Percentiles rank a stretch among this genome's conserved stretches.
Conservation (phyloP, 2,329 filamentous ascomycete genomes). For the Drechslerella coelobrocha region DNA sequence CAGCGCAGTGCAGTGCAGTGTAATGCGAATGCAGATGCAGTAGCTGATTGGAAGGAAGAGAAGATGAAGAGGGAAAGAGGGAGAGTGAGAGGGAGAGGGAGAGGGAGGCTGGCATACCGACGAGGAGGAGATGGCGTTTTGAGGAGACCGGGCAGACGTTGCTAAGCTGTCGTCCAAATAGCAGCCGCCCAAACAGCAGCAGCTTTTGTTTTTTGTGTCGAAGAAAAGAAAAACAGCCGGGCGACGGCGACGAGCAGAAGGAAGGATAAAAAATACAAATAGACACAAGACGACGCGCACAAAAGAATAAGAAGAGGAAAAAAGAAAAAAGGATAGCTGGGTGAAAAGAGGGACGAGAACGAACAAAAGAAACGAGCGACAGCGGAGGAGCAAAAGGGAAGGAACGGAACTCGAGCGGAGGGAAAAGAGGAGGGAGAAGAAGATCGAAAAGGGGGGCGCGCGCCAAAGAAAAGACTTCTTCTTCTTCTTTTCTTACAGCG, state of each 20-base stretch:
- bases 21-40: neutral
- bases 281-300: constrained; percentile 26
- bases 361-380: constrained; percentile 50
- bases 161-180: too few species aligned
- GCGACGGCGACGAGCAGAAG: constrained; percentile 9
- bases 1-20: too few species aligned
- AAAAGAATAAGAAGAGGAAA: constrained; percentile 31
- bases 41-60: neutral
- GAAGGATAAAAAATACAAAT: too few species aligned
- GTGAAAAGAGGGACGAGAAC: constrained; percentile 24
- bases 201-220: too few species aligned
- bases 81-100: constrained; percentile 22
- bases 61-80: constrained; percentile 13
- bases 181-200: too few species aligned
- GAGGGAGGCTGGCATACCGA: constrained; percentile 34
- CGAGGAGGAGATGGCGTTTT: constrained; percentile 20
- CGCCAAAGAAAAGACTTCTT: neutral
- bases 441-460: neutral
- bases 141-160: constrained; percentile 20
- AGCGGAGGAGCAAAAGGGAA: constrained; percentile 48
- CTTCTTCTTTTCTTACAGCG: too few species aligned
- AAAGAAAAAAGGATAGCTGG: constrained; percentile 22
- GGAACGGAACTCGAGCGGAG: constrained; percentile 51
- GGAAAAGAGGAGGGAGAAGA: constrained; percentile 21
- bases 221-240: constrained; percentile 24